phyloP scores from a whole-genome alignment of 768 basidiomycete species.

The Podaxis carcinomalis region DNA sequence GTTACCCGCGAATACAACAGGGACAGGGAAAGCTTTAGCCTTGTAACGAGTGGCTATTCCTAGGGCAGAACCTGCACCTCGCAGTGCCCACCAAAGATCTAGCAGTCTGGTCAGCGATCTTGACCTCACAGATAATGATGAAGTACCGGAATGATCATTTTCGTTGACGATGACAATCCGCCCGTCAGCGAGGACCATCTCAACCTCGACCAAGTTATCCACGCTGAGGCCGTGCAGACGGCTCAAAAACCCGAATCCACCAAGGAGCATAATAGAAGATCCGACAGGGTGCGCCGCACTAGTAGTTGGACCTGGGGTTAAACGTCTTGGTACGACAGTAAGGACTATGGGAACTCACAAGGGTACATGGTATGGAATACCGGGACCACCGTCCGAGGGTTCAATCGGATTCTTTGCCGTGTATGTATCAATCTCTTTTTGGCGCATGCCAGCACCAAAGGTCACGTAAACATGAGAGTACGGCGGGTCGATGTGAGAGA shows the following conservation, averaged over 20 bases:
- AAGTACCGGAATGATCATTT: slow-evolving; percentile 60
- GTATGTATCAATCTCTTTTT: slow-evolving; percentile 79
- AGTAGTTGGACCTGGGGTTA: not conserved
- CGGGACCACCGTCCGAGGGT: slow-evolving; percentile 35
- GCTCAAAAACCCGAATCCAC: slow-evolving; percentile 86
- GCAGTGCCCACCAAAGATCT: slow-evolving; percentile 89
- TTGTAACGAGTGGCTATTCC: slow-evolving; percentile 90
- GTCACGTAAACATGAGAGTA: slow-evolving; percentile 77
- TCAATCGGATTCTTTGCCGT: slow-evolving; percentile 66
- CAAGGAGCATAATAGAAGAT: slow-evolving; percentile 76
- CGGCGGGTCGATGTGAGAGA: slow-evolving; percentile 51
- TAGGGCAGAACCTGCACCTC: slow-evolving; percentile 79
- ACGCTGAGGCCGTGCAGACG: slow-evolving; percentile 82
- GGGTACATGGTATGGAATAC: slow-evolving; percentile 77
- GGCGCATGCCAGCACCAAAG: slow-evolving; percentile 81
- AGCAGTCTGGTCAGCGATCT: not conserved
- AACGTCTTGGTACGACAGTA: not conserved
- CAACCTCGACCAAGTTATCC: slow-evolving; percentile 88
- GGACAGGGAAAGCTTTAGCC: slow-evolving; percentile 83
- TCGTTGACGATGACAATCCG: slow-evolving; percentile 76
- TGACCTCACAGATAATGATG: not conserved
- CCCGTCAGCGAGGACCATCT: slow-evolving; percentile 90
- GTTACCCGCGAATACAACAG: slow-evolving; percentile 89
- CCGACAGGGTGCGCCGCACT: slow-evolving; percentile 80
- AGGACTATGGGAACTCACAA: slow-evolving; percentile 44